phyloP scores from a whole-genome alignment of 108 stramenopile genomes.

The Mediolabrus comicus region DNA sequence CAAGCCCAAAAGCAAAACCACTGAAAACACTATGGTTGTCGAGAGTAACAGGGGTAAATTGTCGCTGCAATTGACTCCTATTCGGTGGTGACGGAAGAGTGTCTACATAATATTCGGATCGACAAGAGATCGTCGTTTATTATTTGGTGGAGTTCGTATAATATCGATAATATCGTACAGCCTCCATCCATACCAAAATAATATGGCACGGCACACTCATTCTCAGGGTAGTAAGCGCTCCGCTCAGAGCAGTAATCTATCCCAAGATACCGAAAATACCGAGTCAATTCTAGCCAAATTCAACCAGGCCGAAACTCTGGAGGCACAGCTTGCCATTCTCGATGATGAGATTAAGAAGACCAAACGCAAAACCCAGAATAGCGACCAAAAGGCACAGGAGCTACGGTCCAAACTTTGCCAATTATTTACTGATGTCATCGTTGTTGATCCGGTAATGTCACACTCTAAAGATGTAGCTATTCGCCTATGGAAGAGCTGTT shows the following conservation, averaged over 20 bases:
- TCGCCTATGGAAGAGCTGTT: conserved; percentile 76
- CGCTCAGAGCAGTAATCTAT: not conserved
- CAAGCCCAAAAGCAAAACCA: too few species aligned
- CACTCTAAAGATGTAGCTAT: conserved; percentile 43
- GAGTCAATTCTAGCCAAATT: conserved; percentile 33
- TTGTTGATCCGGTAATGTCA: conserved; percentile 54
- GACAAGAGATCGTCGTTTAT: too few species aligned
- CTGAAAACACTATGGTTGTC: too few species aligned
- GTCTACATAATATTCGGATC: too few species aligned
- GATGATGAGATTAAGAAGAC: conserved; percentile 4
- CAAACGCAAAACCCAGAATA: not conserved
- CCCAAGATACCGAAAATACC: conserved; percentile 9
- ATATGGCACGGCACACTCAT: conserved; percentile 2
- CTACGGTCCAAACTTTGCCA: conserved; percentile 65
- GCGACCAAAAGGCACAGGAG: conserved; percentile 22
- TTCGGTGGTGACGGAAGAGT: too few species aligned
- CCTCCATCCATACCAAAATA: too few species aligned
- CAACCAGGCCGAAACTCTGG: conserved; percentile 15
- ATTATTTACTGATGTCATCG: conserved; percentile 61
- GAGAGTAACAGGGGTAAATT: too few species aligned
- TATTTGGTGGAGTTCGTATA: too few species aligned
- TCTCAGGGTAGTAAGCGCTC: conserved; percentile 1
- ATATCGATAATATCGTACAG: too few species aligned
- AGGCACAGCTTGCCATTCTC: conserved; percentile 11
- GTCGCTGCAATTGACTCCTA: too few species aligned